A percentile compares a stretch with the other conserved stretches of the same genome.
These are phyloP conservation scores for Candida corydali DNA, from an alignment of 805 yeast species.

Conservation along the genomic window DNA sequence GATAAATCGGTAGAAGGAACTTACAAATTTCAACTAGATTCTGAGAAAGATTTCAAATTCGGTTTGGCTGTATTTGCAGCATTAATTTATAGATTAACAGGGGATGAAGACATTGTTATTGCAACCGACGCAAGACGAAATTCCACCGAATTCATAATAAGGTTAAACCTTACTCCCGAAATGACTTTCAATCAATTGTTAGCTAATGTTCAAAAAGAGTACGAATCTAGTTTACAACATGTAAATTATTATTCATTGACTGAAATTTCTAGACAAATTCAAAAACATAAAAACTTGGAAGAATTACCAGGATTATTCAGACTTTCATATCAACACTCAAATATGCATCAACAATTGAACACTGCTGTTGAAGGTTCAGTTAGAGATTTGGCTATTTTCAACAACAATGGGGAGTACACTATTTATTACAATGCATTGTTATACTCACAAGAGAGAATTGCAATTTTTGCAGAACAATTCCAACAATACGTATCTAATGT, in stretches of 20 bases:
- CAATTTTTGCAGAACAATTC: conserved; percentile 70
- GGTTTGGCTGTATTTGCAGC: conserved; percentile 67
- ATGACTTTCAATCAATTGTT: conserved; percentile 53
- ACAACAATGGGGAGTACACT: conserved; percentile 27
- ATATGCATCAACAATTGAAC: conserved; percentile 37
- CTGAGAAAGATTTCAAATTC: conserved; percentile 36
- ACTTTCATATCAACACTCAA: conserved; percentile 50
- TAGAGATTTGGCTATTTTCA: conserved; percentile 62
- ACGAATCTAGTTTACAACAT: conserved; percentile 27
- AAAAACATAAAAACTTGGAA: conserved; percentile 47
- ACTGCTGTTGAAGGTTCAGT: conserved; percentile 49
- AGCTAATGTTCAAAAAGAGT: conserved; percentile 40
- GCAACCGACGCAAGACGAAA: conserved; percentile 50
- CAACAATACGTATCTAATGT: conserved; percentile 41
- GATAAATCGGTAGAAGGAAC: conserved; percentile 65
- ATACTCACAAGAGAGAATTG: conserved; percentile 66
- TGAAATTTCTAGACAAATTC: conserved; percentile 52
- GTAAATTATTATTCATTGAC: conserved; percentile 46
- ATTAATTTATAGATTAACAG: conserved; percentile 75
- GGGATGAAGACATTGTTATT: conserved; percentile 90
- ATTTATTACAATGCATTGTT: conserved; percentile 73
- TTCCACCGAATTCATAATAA: conserved; percentile 50
- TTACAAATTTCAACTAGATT: conserved; percentile 17
- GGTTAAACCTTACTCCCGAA: conserved; percentile 56
- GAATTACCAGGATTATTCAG: conserved; percentile 61